Base-by-base conservation (phyloP, 1,284 basidiomycete species). In the Fomitiporia mediterranea region DNA sequence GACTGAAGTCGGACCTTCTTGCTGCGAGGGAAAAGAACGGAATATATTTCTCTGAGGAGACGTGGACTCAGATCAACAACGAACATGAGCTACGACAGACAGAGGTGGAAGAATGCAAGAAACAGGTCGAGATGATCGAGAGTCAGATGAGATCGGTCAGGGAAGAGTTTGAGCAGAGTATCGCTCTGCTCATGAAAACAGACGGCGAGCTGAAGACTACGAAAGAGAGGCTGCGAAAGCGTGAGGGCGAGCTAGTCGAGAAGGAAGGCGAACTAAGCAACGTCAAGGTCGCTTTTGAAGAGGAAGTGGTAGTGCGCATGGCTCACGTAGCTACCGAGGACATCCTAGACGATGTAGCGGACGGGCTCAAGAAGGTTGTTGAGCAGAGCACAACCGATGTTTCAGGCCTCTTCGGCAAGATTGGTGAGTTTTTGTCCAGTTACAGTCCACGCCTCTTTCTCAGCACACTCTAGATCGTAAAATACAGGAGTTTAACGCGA, bases 21-120 rank as follows among this genome's bases (percentile, higher is more conserved):
- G 93, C 94, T 1, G 87, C 93, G 1, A 80, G 94, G 44, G 93
- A 96, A 70, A 95, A 96, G 79, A 94, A 95, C 66, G 95, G 95
- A 4, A 91, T 97, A 40, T 95, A 88, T 70, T 86, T 98, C 67
- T 88, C 91, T 1, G 85, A 91, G 61, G 93, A 96, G 64, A 85
- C 84, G 5, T 97, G 92, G 91, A 81, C 79, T 50, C 85, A 95
- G 68, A 80, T 96, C 72, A 81, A 74, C n/a, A 72, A 77, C 1
- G 89, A 91, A 63, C 84, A 91, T 61, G 87, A 92, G 63, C 72
- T 87, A 48, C 78, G 80, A 53, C 81, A 84, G 64, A 88, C 87
- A 11, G 87, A 90, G 64, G 77, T 86, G 55, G 82, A 87, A 55
- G 93, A 97, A 67, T 83, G 90, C 13, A 86, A 83, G 68, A 86